These are phyloP conservation scores for Marasmius oreades DNA, from an alignment of 1,284 basidiomycete species.

Conservation along the genomic window DNA sequence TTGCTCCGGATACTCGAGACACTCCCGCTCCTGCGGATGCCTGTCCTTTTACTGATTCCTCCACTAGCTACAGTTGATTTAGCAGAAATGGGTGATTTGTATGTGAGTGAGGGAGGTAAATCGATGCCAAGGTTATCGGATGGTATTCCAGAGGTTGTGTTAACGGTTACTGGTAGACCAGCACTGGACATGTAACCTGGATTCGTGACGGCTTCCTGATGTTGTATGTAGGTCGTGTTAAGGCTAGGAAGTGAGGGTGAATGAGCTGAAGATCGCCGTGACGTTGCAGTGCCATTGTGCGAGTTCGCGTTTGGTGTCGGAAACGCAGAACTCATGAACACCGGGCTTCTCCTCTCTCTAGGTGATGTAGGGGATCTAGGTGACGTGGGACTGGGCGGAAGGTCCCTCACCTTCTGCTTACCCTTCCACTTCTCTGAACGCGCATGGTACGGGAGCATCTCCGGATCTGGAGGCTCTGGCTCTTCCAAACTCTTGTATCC, in stretches of 20 bases:
- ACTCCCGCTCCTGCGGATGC: background rate
- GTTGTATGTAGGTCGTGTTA: background rate
- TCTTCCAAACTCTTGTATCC: background rate
- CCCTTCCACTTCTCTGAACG: slow-evolving; percentile 2
- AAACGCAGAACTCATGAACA: background rate
- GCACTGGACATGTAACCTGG: background rate
- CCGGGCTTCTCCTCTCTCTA: background rate
- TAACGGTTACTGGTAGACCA: background rate
- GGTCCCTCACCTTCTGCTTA: slow-evolving; percentile 1
- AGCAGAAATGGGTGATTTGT: background rate
- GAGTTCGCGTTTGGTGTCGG: background rate
- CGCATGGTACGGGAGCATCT: background rate
- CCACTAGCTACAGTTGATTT: background rate
- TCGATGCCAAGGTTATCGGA: background rate
- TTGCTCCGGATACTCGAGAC: background rate
- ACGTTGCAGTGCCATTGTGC: background rate
- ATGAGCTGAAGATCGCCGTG: background rate
- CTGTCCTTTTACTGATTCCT: background rate
- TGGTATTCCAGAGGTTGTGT: background rate
- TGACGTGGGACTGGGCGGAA: background rate
- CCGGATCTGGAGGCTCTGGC: slow-evolving; percentile 1
- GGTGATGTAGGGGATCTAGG: background rate
- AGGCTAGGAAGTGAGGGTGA: background rate
- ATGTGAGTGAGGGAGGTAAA: background rate
- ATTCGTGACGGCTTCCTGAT: background rate